phyloP scores from a whole-genome alignment of 176 grass and related monocot genomes.

The Avena eriantha region DNA sequence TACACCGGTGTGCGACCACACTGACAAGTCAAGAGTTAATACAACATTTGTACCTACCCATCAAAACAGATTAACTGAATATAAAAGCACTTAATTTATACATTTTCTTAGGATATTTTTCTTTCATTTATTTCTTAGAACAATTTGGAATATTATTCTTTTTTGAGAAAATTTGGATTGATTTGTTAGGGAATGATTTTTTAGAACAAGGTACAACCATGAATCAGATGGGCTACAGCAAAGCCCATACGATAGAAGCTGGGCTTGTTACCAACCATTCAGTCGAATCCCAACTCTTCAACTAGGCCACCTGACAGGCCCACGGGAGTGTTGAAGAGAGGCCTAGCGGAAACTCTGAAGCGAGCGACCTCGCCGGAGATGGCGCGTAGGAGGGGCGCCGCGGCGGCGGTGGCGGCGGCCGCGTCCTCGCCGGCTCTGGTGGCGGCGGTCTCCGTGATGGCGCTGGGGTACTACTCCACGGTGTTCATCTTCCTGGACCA shows the following conservation, averaged over 20 bases:
- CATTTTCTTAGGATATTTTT: not conserved
- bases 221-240: not conserved
- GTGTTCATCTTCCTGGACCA: conserved; percentile 82
- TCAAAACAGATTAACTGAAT: not conserved
- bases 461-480: conserved; percentile 71
- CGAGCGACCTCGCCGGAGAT: conserved; percentile 44
- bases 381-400: conserved; percentile 55
- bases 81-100: not conserved
- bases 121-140: not conserved
- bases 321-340: not conserved
- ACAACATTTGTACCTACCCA: not conserved
- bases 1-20: no score
- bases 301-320: not conserved
- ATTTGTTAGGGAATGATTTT: not conserved
- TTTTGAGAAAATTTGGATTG: no score
- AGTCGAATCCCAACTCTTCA: not conserved
- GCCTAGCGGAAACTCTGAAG: not conserved
- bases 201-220: not conserved
- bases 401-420: conserved; percentile 36
- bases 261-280: not conserved
- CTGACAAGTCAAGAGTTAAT: no score
- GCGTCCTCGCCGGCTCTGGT: conserved; percentile 54
- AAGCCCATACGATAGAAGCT: not conserved
- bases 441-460: conserved; percentile 45
- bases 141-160: no score